A percentile compares a stretch with the other conserved stretches of the same genome.
Conservation (phyloP, 257 asterid genomes). For the Plantago elongata region DNA sequence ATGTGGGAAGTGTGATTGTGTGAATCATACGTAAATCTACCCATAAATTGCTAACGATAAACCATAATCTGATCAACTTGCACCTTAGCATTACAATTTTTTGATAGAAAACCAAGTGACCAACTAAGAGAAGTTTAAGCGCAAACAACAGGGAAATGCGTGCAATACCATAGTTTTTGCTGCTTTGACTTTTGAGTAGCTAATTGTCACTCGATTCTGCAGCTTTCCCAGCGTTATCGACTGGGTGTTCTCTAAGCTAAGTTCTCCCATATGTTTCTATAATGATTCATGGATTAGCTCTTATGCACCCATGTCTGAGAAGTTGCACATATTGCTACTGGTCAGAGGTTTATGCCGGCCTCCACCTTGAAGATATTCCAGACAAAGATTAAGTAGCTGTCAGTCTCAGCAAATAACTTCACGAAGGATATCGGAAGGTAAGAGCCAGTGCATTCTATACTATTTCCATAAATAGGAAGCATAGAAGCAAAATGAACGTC, state of each 20-base stretch:
- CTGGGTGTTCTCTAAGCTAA: conserved; percentile 26
- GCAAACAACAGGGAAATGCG: neutral
- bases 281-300: conserved; percentile 6
- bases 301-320: neutral
- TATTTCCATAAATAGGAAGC: no score
- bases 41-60: neutral
- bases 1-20: no score
- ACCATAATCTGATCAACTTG: neutral
- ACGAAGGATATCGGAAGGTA: no score
- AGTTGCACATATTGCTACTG: neutral
- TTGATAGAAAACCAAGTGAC: neutral
- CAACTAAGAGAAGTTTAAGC: neutral
- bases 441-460: no score
- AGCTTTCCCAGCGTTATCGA: conserved; percentile 32
- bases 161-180: conserved; percentile 39
- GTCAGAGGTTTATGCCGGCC: neutral
- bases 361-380: no score
- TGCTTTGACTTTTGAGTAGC: conserved; percentile 38
- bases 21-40: no score
- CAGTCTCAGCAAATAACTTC: no score
- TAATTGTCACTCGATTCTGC: conserved; percentile 33
- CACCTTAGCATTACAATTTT: neutral
- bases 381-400: no score
- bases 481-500: no score
- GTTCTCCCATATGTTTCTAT: conserved; percentile 42